A percentile compares a stretch with the other conserved stretches of the same genome.
These are phyloP conservation scores for Allomyces javanicus DNA, from an alignment of 192 early-diverging fungal genomes.

Conservation along the genomic window DNA sequence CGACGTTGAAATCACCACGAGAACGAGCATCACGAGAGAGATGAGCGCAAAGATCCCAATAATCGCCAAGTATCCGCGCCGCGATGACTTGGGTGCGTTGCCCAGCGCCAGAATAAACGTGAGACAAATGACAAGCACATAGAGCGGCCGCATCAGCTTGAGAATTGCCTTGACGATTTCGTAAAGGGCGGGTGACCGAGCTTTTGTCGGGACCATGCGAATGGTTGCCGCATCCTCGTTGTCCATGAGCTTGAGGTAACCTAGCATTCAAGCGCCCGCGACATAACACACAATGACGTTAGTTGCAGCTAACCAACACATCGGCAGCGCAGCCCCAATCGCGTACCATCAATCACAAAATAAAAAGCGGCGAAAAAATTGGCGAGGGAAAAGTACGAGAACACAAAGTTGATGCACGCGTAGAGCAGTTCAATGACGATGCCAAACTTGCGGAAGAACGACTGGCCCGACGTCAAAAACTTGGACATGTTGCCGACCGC, in stretches of 20 bases:
- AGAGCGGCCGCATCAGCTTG: constrained; percentile 46
- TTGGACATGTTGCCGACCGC: constrained; percentile 54
- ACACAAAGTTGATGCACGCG: constrained; percentile 55
- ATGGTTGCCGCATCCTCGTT: constrained; percentile 1
- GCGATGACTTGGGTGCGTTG: constrained; percentile 86
- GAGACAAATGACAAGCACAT: constrained; percentile 54
- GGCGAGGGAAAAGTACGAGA: constrained; percentile 9
- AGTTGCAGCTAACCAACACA: too few species aligned
- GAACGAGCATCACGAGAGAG: constrained; percentile 60
- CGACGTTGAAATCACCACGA: constrained; percentile 43
- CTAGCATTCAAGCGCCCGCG: too few species aligned
- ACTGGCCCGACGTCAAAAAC: constrained; percentile 62
- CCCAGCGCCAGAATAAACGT: constrained; percentile 80
- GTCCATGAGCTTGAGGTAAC: constrained; percentile 6
- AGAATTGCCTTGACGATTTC: constrained; percentile 40
- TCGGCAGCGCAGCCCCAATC: too few species aligned
- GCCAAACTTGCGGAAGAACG: constrained; percentile 43
- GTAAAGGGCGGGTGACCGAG: not conserved
- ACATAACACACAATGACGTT: too few species aligned
- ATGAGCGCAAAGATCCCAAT: constrained; percentile 71
- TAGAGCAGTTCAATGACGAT: constrained; percentile 64
- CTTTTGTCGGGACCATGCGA: constrained; percentile 1
- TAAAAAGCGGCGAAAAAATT: constrained; percentile 3
- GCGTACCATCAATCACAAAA: not conserved
- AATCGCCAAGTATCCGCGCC: constrained; percentile 45